Evolutionary conservation across 73 alveolate species (phyloP).

Genomic region (Blepharisma japonicum): DNA sequence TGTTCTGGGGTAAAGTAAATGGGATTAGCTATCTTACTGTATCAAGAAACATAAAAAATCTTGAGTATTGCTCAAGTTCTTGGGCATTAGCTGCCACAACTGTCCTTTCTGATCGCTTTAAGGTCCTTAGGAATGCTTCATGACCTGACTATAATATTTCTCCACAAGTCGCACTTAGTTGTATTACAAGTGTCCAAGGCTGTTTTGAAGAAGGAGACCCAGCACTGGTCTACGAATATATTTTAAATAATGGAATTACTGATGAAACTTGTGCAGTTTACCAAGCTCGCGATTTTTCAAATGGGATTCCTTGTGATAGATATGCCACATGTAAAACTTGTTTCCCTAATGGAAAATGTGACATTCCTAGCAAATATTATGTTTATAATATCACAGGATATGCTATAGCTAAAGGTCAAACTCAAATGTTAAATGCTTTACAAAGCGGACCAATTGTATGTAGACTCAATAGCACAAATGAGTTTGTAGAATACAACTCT

Average conservation of each 20-base stretch:
- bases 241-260: conserved; percentile 59
- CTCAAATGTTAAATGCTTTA: conserved; percentile 80
- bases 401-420: conserved; percentile 72
- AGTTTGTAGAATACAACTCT: conserved; percentile 51
- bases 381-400: conserved; percentile 49
- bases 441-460: conserved; percentile 91
- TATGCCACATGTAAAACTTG: conserved; percentile 31
- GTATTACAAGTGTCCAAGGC: conserved; percentile 72
- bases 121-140: conserved; percentile 81
- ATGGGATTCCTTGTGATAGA: conserved; percentile 55
- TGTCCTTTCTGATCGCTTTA: conserved; percentile 86
- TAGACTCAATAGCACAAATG: conserved; percentile 61
- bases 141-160: conserved; percentile 83
- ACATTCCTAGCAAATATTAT: conserved; percentile 50
- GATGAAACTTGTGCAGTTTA: conserved; percentile 78
- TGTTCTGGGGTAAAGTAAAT: conserved; percentile 66
- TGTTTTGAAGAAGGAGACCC: conserved; percentile 84
- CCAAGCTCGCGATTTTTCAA: conserved; percentile 45
- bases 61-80: conserved; percentile 94
- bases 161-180: conserved; percentile 78
- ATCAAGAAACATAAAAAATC: conserved; percentile 81
- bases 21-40: conserved; percentile 84
- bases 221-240: conserved; percentile 59
- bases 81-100: conserved; percentile 94
- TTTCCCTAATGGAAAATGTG: conserved; percentile 57